Evolutionary conservation across 2,329 filamentous ascomycete species (phyloP).

Genomic region (Ascochyta lentis): DNA sequence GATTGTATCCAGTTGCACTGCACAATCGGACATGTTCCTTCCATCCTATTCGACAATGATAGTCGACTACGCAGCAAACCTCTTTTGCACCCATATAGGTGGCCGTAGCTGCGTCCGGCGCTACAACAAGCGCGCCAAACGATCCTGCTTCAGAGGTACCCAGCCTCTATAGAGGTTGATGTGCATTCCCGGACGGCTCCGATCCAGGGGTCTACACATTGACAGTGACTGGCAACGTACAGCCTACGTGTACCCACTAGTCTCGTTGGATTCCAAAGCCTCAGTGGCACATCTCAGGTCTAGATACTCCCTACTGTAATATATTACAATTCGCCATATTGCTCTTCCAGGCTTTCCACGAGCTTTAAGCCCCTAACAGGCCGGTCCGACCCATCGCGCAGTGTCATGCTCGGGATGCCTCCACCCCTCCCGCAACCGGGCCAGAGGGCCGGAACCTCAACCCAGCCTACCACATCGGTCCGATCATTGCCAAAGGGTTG

Average conservation of each 20-base stretch:
- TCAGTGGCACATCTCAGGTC: background rate
- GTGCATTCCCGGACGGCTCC: background rate
- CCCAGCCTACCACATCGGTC: constrained; percentile 1
- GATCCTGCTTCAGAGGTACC: background rate
- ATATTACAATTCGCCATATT: background rate
- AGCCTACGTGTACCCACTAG: background rate
- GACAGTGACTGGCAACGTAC: background rate
- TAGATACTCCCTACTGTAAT: constrained; percentile 1
- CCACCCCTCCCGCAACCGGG: background rate
- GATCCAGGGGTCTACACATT: background rate
- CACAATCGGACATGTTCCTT: background rate
- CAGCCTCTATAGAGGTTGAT: background rate
- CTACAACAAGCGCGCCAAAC: background rate
- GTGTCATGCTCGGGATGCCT: background rate
- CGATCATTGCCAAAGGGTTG: background rate
- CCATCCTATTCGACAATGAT: background rate
- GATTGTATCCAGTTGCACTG: background rate
- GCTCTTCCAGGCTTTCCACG: background rate
- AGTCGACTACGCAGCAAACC: background rate
- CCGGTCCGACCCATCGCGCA: background rate
- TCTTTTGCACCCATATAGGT: background rate
- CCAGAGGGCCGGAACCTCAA: background rate
- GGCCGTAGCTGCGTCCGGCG: background rate
- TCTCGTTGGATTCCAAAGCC: background rate
- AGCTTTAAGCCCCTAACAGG: background rate